Evolutionary conservation across 2,329 filamentous ascomycete genomes (phyloP).

Genomic region (Trichophyton equinum): DNA sequence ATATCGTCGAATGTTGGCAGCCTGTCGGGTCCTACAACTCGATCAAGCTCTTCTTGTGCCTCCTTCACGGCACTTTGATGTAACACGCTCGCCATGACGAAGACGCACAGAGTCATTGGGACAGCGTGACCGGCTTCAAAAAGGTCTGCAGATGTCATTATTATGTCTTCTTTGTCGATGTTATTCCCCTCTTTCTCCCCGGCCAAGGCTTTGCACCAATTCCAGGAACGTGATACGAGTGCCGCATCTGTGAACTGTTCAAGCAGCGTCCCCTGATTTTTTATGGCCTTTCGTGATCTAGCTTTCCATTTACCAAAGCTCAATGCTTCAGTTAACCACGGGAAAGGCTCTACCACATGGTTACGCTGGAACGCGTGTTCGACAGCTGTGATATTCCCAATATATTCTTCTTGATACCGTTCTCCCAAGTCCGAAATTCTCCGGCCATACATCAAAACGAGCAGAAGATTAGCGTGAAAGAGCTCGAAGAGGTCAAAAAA

Average conservation of each 20-base stretch:
- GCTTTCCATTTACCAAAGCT: background rate
- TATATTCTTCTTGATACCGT: background rate
- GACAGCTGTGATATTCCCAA: background rate
- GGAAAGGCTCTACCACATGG: background rate
- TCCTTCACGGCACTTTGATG: background rate
- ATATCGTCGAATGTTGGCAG: slow-evolving; percentile 30
- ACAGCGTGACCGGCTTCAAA: background rate
- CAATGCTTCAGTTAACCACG: background rate
- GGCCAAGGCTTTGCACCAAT: background rate
- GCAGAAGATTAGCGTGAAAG: slow-evolving; percentile 10
- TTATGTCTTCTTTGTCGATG: background rate
- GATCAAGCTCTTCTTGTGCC: slow-evolving; percentile 34
- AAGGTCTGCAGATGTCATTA: background rate
- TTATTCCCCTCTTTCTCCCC: background rate
- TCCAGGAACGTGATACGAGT: background rate
- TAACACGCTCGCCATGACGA: background rate
- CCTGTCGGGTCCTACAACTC: slow-evolving; percentile 22
- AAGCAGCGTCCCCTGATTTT: background rate
- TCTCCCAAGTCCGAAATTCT: slow-evolving; percentile 2
- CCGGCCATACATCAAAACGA: slow-evolving; percentile 13
- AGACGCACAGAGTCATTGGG: background rate
- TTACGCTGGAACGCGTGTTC: background rate
- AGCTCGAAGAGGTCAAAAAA: background rate
- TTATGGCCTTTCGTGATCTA: background rate
- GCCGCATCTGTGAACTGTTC: background rate